Base-by-base conservation (phyloP, 257 asterid genomes). In the Euphrasia confusa region DNA sequence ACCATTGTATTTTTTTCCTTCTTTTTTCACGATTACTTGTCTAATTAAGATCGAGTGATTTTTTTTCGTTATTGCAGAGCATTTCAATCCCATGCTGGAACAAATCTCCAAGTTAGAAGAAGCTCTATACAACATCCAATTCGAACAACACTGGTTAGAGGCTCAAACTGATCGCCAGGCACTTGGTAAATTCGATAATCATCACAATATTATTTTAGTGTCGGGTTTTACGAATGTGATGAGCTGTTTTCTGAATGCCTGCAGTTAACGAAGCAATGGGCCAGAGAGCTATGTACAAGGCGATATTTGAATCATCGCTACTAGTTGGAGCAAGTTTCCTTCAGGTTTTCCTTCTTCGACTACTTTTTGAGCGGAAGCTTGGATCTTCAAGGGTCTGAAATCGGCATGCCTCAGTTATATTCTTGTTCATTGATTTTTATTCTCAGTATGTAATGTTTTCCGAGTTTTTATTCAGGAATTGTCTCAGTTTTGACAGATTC, bases 101-200 rank as follows among this genome's bases (percentile, higher is more conserved):
- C 95, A 91, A 71, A 91, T 88, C 56, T 86, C 93, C 27, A 87
- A 84, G 75, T 81, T 88, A 53, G 95, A 88, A 77, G 98, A 84
- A 81, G 97, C 95, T 75, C 74, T 88, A 49, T 88, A 88, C 79
- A 84, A 88, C 65, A 81, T 91, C 73, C 96, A 91, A 74, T 91
- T 84, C 65, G 96, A 91, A 78, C 98, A 91, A 76, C 98, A 88
- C 67, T 91, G 98, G 97, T 80, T 91, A 7, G 97, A 88, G 80
- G 97, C 97, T 71, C 97, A 91, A 67, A 91, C 96, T 13, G 95
- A 91, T 68, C 90, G 98, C 35, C 98, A 91, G 77, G 90, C 95
- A 60, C 60, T 90, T 66, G 92, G 95, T 84, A 83, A 71, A 37
- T 35, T 5, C 40, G 42, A 7, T 7, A 37, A 2, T 37, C 10